Evolutionary conservation across 2,329 filamentous ascomycete genomes (phyloP).

Genomic region (Alternaria triticimaculans): DNA sequence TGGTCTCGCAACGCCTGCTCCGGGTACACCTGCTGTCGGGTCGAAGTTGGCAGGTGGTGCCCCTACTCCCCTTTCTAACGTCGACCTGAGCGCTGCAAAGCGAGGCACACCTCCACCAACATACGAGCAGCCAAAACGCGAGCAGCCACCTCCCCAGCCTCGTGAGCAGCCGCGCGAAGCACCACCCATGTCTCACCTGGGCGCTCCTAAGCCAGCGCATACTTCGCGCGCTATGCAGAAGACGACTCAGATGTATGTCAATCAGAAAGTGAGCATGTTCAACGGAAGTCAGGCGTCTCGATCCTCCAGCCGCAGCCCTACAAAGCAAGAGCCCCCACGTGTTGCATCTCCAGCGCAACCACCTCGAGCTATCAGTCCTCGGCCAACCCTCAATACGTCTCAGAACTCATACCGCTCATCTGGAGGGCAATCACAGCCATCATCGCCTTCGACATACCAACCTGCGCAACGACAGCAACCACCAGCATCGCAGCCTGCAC

Average conservation of each 20-base stretch:
- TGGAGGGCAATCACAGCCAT: conserved; percentile 10
- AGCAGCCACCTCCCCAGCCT: not conserved
- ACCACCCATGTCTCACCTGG: conserved; percentile 74
- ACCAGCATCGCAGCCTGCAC: conserved; percentile 1
- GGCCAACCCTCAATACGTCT: conserved; percentile 59
- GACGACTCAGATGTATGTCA: conserved; percentile 85
- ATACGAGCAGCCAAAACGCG: conserved; percentile 69
- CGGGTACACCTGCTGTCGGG: conserved; percentile 48
- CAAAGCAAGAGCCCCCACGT: conserved; percentile 52
- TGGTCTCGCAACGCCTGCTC: conserved; percentile 83
- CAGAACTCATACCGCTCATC: conserved; percentile 21
- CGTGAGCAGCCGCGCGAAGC: conserved; percentile 22
- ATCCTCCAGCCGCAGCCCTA: conserved; percentile 63
- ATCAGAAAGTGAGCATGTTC: conserved; percentile 84
- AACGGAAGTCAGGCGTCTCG: conserved; percentile 57
- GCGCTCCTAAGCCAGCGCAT: conserved; percentile 88
- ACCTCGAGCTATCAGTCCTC: conserved; percentile 63
- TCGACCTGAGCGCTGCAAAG: conserved; percentile 62
- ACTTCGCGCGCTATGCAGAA: conserved; percentile 96
- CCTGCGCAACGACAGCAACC: conserved; percentile 8
- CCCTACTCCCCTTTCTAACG: conserved; percentile 54
- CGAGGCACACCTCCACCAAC: conserved; percentile 84
- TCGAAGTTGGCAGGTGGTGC: conserved; percentile 50
- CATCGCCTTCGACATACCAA: conserved; percentile 16
- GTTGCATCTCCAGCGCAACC: conserved; percentile 70